Percentiles rank a stretch among this genome's conserved stretches.
These are phyloP conservation scores for Ganoderma boninense DNA, from an alignment of 1,284 basidiomycete species.

Conservation along the genomic window DNA sequence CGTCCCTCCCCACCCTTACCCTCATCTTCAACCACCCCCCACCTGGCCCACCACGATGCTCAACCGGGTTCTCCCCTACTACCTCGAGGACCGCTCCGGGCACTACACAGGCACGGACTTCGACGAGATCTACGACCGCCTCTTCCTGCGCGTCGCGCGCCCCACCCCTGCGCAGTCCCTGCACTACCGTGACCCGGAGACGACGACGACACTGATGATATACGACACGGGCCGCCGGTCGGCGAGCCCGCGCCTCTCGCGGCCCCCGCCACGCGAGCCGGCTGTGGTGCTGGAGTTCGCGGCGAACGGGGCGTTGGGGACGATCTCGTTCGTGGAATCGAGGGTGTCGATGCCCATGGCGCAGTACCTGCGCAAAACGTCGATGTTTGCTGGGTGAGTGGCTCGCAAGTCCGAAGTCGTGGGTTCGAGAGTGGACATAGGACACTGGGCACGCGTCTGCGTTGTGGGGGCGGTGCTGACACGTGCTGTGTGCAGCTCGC, in stretches of 20 bases:
- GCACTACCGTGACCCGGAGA: constrained; percentile 5
- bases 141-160: constrained; percentile 67
- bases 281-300: constrained; percentile 66
- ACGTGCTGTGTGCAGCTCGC: constrained; percentile 50
- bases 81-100: constrained; percentile 77
- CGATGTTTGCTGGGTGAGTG: constrained; percentile 69
- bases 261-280: constrained; percentile 59
- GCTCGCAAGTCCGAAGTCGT: not conserved
- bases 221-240: constrained; percentile 71
- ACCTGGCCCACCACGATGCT: constrained; percentile 39
- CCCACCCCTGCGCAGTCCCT: constrained; percentile 32
- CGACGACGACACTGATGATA: constrained; percentile 45
- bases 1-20: not conserved
- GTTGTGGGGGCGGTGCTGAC: not conserved
- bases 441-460: not conserved
- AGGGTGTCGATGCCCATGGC: constrained; percentile 60
- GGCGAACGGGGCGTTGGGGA: constrained; percentile 61
- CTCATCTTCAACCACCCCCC: not conserved
- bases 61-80: constrained; percentile 54
- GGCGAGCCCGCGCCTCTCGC: constrained; percentile 60
- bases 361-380: constrained; percentile 66
- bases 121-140: constrained; percentile 78
- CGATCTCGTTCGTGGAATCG: constrained; percentile 56
- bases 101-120: constrained; percentile 63
- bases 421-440: no score